Evolutionary conservation across 306 rosid species (phyloP).

Genomic region (Senna siamea): DNA sequence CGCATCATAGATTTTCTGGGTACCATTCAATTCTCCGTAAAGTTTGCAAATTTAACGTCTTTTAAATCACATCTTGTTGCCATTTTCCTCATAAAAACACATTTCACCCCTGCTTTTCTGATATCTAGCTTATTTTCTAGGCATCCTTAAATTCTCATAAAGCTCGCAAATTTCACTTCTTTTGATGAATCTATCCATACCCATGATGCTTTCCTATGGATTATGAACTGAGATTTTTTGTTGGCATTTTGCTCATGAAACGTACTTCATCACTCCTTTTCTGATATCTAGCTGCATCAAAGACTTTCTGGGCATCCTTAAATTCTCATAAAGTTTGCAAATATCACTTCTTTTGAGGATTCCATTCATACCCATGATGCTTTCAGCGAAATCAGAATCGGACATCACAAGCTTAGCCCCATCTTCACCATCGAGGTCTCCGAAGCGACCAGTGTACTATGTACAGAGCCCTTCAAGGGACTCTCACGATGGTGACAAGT

Average conservation of each 20-base stretch:
- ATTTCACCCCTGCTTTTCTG: neutral
- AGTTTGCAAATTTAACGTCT: neutral
- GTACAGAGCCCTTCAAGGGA: conserved; percentile 97
- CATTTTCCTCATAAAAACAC: neutral
- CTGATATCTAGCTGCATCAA: too few relatives aligned
- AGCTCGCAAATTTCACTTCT: neutral
- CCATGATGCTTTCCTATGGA: conserved; percentile 50
- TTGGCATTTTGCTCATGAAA: neutral
- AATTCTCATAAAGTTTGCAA: neutral
- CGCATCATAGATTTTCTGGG: neutral
- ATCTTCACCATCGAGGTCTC: conserved; percentile 94
- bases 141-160: neutral
- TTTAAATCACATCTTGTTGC: neutral
- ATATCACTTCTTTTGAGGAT: neutral
- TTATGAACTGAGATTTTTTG: neutral
- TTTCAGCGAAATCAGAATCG: conserved; percentile 80
- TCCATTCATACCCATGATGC: conserved; percentile 39
- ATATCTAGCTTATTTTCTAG: too few relatives aligned
- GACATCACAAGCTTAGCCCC: conserved; percentile 88
- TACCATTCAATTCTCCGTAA: neutral
- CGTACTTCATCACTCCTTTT: neutral
- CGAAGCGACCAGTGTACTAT: conserved; percentile 73
- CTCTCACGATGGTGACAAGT: conserved; percentile 92
- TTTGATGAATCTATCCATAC: neutral
- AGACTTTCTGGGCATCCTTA: neutral